Conservation (phyloP, 768 basidiomycete genomes). For the Hysterangium stoloniferum region DNA sequence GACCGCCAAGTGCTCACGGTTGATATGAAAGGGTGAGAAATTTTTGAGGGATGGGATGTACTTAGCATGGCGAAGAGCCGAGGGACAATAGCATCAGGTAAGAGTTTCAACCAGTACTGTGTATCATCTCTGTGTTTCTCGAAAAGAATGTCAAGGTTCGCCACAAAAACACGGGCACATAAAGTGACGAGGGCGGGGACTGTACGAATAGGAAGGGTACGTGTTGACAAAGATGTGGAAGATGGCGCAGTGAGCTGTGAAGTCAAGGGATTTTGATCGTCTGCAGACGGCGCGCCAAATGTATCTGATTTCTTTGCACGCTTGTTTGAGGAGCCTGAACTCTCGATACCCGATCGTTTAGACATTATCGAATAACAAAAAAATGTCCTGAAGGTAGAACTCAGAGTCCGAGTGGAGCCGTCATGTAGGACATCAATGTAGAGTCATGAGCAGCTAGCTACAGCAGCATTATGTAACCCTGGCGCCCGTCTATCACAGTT, state of each 20-base stretch:
- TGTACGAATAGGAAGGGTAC: conserved; percentile 25
- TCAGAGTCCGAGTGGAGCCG: too few species aligned
- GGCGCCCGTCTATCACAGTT: too few species aligned
- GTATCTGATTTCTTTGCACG: conserved; percentile 1
- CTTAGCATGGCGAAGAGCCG: conserved; percentile 45
- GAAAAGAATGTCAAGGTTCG: conserved; percentile 33
- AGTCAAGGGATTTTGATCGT: conserved; percentile 4
- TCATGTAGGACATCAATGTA: too few species aligned
- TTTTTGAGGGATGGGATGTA: conserved; percentile 39
- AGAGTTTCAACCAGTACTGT: conserved; percentile 28
- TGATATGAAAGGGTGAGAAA: conserved; percentile 48
- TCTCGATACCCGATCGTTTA: too few species aligned
- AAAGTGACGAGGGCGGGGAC: conserved; percentile 41
- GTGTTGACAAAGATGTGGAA: conserved; percentile 43
- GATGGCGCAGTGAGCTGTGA: conserved; percentile 35
- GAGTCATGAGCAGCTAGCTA: too few species aligned
- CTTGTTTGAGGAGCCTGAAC: too few species aligned
- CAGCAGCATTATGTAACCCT: too few species aligned
- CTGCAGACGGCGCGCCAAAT: conserved; percentile 4
- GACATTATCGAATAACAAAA: too few species aligned
- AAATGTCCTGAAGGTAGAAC: too few species aligned
- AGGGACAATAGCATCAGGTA: conserved; percentile 47
- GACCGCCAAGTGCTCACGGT: conserved; percentile 33
- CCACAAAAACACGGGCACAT: conserved; percentile 46
- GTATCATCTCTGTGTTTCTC: conserved; percentile 34